Percentiles rank a stretch among this genome's conserved stretches.
These are phyloP conservation scores for Petunia secreta DNA, from an alignment of 257 asterid species.

Conservation along the genomic window DNA sequence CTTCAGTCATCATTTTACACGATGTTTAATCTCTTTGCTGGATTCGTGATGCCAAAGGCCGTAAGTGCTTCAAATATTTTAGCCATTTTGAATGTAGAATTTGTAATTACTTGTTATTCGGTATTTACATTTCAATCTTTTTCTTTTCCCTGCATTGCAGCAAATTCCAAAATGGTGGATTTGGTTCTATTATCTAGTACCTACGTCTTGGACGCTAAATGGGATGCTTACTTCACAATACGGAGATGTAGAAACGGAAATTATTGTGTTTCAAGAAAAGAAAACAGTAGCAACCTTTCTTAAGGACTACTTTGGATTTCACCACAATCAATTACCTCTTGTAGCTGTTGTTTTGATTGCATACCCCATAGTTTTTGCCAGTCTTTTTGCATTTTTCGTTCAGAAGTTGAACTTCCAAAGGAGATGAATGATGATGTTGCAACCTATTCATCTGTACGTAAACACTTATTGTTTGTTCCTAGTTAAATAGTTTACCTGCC, in stretches of 20 bases:
- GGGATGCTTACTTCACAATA: conserved; percentile 57
- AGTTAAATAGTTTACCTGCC: neutral
- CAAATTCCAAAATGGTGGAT: conserved; percentile 66
- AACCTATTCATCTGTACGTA: neutral
- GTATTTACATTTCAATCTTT: neutral
- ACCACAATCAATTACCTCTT: conserved; percentile 45
- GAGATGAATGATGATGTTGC: conserved; percentile 32
- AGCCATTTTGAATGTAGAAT: neutral
- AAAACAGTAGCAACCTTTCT: conserved; percentile 44
- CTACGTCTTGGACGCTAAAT: conserved; percentile 57
- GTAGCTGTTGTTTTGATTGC: conserved; percentile 46
- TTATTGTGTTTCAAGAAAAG: conserved; percentile 41
- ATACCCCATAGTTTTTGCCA: conserved; percentile 49
- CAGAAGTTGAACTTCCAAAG: conserved; percentile 47
- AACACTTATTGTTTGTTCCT: neutral
- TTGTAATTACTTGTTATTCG: neutral
- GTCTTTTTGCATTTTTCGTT: conserved; percentile 40
- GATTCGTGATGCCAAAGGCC: conserved; percentile 49
- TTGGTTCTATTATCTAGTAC: conserved; percentile 52
- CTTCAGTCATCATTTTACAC: conserved; percentile 47
- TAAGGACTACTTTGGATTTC: conserved; percentile 50
- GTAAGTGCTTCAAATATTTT: conserved; percentile 35
- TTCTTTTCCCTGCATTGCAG: conserved; percentile 31
- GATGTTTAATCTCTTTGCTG: conserved; percentile 49
- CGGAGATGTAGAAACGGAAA: conserved; percentile 44